Evolutionary conservation across 1,139 yeast genomes (phyloP).

Genomic region (Suhomyces ambrosiae): DNA sequence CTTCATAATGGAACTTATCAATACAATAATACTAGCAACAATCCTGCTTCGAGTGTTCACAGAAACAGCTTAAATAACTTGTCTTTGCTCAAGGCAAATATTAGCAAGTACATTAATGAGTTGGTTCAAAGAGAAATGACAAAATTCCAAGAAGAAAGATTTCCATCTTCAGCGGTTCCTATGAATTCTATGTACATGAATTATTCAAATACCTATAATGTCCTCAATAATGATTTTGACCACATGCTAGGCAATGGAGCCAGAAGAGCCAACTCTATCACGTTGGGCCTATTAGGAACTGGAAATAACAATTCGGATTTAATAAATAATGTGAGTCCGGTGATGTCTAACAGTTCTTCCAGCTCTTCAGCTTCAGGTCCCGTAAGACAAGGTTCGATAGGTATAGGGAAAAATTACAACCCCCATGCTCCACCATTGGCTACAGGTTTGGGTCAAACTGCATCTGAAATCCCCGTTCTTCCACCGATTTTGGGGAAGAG

Average conservation of each 20-base stretch:
- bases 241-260: conserved; percentile 11
- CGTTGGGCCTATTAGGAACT: conserved; percentile 15
- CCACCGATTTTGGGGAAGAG: conserved; percentile 11
- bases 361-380: conserved; percentile 6
- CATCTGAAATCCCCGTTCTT: conserved; percentile 9
- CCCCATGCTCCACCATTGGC: conserved; percentile 6
- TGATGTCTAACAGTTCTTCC: conserved; percentile 10
- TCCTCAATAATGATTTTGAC: conserved; percentile 13
- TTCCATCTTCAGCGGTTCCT: conserved; percentile 6
- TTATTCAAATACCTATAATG: conserved; percentile 12
- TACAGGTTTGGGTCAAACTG: conserved; percentile 4
- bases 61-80: conserved; percentile 17
- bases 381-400: conserved; percentile 7
- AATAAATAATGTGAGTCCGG: conserved; percentile 8
- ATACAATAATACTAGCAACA: conserved; percentile 1
- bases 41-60: conserved; percentile 9
- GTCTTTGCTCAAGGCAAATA: conserved; percentile 18
- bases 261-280: conserved; percentile 17
- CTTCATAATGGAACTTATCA: conserved; percentile 1
- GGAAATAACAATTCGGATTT: conserved; percentile 5
- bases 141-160: conserved; percentile 12
- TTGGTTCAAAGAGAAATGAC: conserved; percentile 17
- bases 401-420: conserved; percentile 7
- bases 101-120: conserved; percentile 22
- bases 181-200: conserved; percentile 11